Conservation (phyloP, 768 basidiomycete species). For the Termitomyces sp. region DNA sequence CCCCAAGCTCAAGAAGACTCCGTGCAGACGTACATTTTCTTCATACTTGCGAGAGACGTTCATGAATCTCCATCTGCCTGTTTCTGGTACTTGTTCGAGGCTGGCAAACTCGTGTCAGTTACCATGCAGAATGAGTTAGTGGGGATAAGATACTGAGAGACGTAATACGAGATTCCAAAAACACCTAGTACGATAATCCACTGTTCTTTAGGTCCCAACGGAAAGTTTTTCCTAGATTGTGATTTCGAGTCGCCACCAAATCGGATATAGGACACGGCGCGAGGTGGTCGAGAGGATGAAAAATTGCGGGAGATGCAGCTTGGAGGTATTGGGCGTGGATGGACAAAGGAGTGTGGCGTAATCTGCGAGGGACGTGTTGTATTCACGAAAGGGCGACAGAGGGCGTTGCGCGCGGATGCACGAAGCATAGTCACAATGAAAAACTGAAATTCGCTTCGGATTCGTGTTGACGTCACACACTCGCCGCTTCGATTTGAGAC, state of each 20-base stretch:
- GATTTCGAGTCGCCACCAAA: neutral
- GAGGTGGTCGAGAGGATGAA: neutral
- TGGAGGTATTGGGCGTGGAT: neutral
- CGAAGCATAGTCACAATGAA: neutral
- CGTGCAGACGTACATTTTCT: conserved; percentile 35
- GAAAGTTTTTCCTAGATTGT: neutral
- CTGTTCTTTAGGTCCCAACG: neutral
- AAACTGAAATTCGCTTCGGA: neutral
- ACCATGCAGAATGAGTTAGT: neutral
- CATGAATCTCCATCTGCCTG: conserved; percentile 88
- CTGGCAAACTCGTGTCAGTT: conserved; percentile 30
- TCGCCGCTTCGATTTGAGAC: too few relatives aligned
- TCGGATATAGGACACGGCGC: neutral
- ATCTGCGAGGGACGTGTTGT: too few relatives aligned
- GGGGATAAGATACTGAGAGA: conserved; percentile 24
- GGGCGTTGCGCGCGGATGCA: neutral
- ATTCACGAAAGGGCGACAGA: neutral
- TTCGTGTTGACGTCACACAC: too few relatives aligned
- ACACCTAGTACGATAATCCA: neutral
- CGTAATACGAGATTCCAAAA: conserved; percentile 23
- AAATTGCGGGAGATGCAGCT: neutral
- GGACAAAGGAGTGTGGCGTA: neutral
- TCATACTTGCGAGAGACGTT: conserved; percentile 59
- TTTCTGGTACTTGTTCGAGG: conserved; percentile 81
- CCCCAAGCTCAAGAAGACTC: neutral